Evolutionary conservation across 441 rosid species (phyloP).

Genomic region (Syzygium malaccense): DNA sequence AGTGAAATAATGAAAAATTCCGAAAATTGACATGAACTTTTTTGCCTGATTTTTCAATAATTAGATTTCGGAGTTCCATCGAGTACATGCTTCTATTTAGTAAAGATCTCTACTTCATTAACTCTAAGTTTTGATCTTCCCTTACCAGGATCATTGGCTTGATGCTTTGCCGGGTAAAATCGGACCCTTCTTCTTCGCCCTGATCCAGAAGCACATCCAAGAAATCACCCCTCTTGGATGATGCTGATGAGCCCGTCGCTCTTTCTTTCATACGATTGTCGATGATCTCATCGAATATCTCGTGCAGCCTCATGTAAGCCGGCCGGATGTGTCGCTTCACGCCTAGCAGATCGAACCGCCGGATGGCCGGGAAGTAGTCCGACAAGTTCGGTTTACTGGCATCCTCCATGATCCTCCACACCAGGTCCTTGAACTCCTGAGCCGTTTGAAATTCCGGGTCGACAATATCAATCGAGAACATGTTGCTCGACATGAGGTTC

Average conservation of each 20-base stretch:
- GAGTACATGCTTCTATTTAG: neutral
- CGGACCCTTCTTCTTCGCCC: neutral
- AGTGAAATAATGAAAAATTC: neutral
- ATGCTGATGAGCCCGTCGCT: neutral
- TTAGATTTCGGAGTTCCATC: neutral
- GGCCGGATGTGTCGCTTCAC: conserved; percentile 1
- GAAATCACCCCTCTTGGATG: neutral
- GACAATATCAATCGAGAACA: conserved; percentile 1
- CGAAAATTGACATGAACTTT: neutral
- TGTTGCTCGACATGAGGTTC: conserved; percentile 12
- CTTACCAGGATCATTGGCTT: neutral
- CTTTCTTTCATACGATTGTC: conserved; percentile 1
- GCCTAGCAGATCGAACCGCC: conserved; percentile 4
- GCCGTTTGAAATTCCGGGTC: conserved; percentile 2
- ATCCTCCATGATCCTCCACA: conserved; percentile 1
- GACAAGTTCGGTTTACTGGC: conserved; percentile 10
- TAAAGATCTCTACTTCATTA: neutral
- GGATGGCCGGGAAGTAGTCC: conserved; percentile 11
- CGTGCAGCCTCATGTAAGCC: neutral
- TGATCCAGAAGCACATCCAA: conserved; percentile 13
- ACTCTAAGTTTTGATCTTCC: neutral
- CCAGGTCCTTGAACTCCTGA: conserved; percentile 11
- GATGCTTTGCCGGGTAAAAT: neutral
- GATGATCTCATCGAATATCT: conserved; percentile 2
- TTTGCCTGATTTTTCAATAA: neutral